A percentile compares a stretch with the other conserved stretches of the same genome.
These are phyloP conservation scores for Thalassiosira hispida DNA, from an alignment of 352 stramenopile species.

Conservation along the genomic window DNA sequence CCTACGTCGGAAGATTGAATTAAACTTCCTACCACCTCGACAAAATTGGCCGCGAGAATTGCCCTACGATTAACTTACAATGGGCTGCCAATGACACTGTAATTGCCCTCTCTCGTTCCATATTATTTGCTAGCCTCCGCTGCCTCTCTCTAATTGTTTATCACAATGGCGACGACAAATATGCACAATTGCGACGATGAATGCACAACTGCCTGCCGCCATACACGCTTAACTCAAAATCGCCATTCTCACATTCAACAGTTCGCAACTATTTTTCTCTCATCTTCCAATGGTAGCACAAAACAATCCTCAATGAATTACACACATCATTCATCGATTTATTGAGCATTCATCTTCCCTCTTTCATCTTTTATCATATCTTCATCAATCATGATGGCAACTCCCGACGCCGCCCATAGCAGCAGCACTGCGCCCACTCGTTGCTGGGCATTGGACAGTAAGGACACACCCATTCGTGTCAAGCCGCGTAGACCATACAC, in stretches of 20 bases:
- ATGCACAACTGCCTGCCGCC: too few relatives aligned
- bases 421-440: neutral
- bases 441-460: conserved; percentile 33
- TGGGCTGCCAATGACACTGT: neutral
- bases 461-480: conserved; percentile 20
- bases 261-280: neutral
- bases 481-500: conserved; percentile 57
- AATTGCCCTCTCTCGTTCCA: neutral
- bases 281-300: too few relatives aligned
- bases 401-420: neutral
- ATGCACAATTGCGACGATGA: too few relatives aligned
- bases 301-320: too few relatives aligned
- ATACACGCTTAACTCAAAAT: neutral
- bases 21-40: neutral
- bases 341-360: too few relatives aligned
- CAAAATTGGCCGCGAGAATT: neutral
- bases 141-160: neutral
- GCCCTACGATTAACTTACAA: neutral
- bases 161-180: neutral
- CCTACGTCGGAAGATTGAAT: neutral
- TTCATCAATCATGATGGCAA: too few relatives aligned
- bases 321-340: too few relatives aligned
- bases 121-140: neutral
- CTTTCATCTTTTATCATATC: too few relatives aligned
- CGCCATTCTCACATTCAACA: too few relatives aligned